Conservation (phyloP, 1,139 yeast species). For the Schizosaccharomyces versatilis region DNA sequence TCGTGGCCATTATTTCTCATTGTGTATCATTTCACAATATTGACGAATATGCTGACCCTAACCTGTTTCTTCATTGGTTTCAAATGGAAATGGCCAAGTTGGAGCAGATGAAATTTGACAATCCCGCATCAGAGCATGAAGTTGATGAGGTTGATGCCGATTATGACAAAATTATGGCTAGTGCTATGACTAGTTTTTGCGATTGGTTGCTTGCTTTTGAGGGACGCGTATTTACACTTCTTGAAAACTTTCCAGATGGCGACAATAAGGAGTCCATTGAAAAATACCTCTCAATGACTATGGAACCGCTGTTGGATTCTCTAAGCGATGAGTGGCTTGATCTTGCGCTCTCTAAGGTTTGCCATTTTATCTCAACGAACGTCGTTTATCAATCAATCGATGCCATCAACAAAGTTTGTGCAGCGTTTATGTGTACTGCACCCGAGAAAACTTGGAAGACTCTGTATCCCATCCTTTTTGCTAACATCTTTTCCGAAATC, state of each 20-base stretch:
- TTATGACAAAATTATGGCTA: constrained; percentile 37
- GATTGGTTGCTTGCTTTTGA: constrained; percentile 37
- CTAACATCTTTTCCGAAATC: not conserved
- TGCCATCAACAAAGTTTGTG: not conserved
- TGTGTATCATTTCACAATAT: constrained; percentile 42
- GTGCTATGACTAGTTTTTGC: constrained; percentile 54
- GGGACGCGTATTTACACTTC: constrained; percentile 37
- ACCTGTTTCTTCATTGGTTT: constrained; percentile 53
- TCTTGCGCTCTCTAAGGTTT: not conserved
- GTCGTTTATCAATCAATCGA: not conserved
- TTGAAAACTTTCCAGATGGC: constrained; percentile 60
- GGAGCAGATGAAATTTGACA: not conserved
- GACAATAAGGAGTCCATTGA: constrained; percentile 16
- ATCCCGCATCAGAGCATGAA: constrained; percentile 11
- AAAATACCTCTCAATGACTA: too few relatives aligned
- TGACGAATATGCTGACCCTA: constrained; percentile 24
- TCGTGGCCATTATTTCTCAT: constrained; percentile 48
- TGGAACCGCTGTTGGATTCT: not conserved
- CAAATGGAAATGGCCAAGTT: constrained; percentile 22
- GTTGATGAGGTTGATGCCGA: constrained; percentile 24
- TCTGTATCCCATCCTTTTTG: not conserved
- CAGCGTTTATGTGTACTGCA: not conserved
- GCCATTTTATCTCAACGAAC: not conserved
- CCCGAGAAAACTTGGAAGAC: not conserved
- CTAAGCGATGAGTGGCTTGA: not conserved